Evolutionary conservation across 768 basidiomycete species (phyloP), one percentile per base, ranked within the genome.

Genomic region (Amanita jacksonii): DNA sequence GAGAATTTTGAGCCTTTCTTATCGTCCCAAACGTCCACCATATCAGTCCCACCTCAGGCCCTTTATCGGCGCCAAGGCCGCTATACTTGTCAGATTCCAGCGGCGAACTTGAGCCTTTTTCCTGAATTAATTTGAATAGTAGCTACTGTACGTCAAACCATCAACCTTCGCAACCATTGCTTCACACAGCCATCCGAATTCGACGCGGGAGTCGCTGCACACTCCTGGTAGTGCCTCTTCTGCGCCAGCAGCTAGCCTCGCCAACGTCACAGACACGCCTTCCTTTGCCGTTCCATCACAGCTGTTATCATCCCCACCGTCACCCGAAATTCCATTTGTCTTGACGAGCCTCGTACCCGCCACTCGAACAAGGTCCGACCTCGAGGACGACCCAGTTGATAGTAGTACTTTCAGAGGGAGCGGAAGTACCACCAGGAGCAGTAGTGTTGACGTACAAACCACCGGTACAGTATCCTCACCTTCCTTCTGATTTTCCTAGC

Each of bases 291-390:
- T 20, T 36, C 16, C 46, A 20, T 34, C 34, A 34, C 28, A 32
- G 49, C 28, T 50, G 31, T 49, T 45, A 51, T 45, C 46, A 40
- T 49, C 48, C 53, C 49, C 61, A 51, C 47, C 49, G 56, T 52
- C 57, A 39, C 51, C 52, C 41, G 39, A 54, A 39, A 41, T 55
- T 47, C 50, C 61, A 51, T 54, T 57, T 49, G 45, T 58, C 50
- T 48, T 59, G 54, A 41, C 42, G 8, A 73, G 73, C 61, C 66
- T 80, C 56, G 67, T 85, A 53, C 83, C 83, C 51, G 66, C 77
- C 51, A 79, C 77, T 49, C 79, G 81, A 60, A 62, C 73, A 37
- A 66, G 78, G 64, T 68, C 73, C 51, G 73, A 78, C 58, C 71
- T 76, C 61, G 80, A 82, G 65, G 72, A 73, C 58, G 65, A 45